Evolutionary conservation across 2,329 filamentous ascomycete species (phyloP), one percentile per base, ranked within the genome.

Genomic region (Trichoderma gracile): DNA sequence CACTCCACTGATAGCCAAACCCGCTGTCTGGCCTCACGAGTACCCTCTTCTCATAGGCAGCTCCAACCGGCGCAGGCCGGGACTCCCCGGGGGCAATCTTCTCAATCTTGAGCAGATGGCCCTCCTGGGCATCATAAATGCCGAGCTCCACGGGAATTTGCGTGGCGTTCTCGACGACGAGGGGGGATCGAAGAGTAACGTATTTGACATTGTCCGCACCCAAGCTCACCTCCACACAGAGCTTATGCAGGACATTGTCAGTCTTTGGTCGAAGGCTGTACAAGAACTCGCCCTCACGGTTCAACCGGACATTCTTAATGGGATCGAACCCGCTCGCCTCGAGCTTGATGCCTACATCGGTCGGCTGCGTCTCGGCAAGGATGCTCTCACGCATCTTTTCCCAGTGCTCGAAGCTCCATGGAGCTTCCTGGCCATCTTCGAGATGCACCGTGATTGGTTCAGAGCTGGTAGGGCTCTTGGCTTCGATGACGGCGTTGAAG

Each of bases 171-270:
- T 99, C 95, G 8, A 99, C 88, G 0, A 97, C 79, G 1, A 99
- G 80, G 0, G 95, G 95, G 19, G 94, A 98, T 27, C 95, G 87
- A 72, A 99, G 88, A 1, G 93, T 99, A 72, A 99, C 96, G 74
- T 96, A 96, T 79, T 99, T 99, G 78, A 99, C 91, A 72, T 98
- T 98, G 79, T 99, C 94, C 0, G 86, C 80, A n/a, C 93, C 95
- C 25, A 99, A 83, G 60, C 86, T 92, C 60, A 99, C 90, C 64
- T 99, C 95, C 0, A 98, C 93, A 25, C 98, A 86, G 19, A 99
- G 84, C 23, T 93, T 90, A 75, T 99, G 96, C 68, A 94, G 83
- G 3, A 97, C 84, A 65, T 90, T 85, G 71, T 97, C 90, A 67
- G 92, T 89, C 75, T 93, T 91, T 2, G 96, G 95, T 65, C 92